Percentiles rank a stretch among this genome's conserved stretches.
Conservation (phyloP, 305 asterid genomes). For the Fraxinus albicans region DNA sequence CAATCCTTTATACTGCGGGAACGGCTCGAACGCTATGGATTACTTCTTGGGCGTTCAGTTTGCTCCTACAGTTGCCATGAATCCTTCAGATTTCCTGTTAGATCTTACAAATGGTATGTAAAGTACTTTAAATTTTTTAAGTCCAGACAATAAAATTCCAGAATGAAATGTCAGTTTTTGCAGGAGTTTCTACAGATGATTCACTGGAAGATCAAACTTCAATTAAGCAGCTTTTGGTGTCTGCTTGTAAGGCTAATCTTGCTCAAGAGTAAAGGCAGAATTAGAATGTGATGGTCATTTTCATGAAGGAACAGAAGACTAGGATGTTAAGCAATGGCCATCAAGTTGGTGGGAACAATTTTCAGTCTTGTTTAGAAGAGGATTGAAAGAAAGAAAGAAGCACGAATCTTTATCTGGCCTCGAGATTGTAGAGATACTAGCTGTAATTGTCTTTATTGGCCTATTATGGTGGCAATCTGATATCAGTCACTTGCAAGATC, state of each 20-base stretch:
- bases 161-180: neutral
- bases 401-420: constrained; percentile 70
- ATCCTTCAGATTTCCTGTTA: constrained; percentile 83
- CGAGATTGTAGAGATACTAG: constrained; percentile 53
- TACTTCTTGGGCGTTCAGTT: constrained; percentile 63
- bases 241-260: constrained; percentile 42
- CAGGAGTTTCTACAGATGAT: constrained; percentile 56
- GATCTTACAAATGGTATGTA: constrained; percentile 81
- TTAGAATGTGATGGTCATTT: constrained; percentile 18
- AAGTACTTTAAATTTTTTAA: neutral
- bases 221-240: constrained; percentile 48
- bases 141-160: neutral
- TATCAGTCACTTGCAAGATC: constrained; percentile 62
- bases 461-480: constrained; percentile 79
- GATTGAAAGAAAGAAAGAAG: constrained; percentile 68
- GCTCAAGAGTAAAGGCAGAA: constrained; percentile 39
- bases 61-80: constrained; percentile 64
- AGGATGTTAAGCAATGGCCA: constrained; percentile 45
- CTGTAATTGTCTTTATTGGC: constrained; percentile 49
- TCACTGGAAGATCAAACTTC: constrained; percentile 46
- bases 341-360: constrained; percentile 76
- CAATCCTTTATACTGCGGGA: constrained; percentile 67
- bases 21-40: constrained; percentile 49
- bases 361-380: constrained; percentile 58
- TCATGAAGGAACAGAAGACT: constrained; percentile 12